A percentile compares a stretch with the other conserved stretches of the same genome.
These are phyloP conservation scores for Stemphylium beticola DNA, from an alignment of 2,329 filamentous ascomycete genomes.

Conservation along the genomic window DNA sequence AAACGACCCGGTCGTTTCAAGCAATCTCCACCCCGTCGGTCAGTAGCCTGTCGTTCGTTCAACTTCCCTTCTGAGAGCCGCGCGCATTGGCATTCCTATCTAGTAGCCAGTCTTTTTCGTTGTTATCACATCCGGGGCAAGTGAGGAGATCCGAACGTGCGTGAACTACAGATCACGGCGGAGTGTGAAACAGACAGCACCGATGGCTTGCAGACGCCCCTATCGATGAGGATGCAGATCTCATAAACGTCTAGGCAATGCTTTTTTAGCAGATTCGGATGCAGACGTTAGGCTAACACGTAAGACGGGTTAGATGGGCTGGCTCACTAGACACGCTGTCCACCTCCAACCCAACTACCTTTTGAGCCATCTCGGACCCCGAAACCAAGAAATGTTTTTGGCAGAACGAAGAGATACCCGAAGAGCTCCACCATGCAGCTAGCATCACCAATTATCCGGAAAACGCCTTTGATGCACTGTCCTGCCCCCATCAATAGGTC, in stretches of 20 bases:
- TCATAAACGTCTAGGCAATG: too few relatives aligned
- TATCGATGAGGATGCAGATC: too few relatives aligned
- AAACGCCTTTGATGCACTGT: too few relatives aligned
- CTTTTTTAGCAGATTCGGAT: too few relatives aligned
- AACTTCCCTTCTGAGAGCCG: background rate
- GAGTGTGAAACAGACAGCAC: background rate
- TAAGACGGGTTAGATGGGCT: background rate
- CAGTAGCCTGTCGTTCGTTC: background rate
- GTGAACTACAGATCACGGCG: background rate
- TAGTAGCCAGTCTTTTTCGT: background rate
- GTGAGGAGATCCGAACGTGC: slow-evolving; percentile 16
- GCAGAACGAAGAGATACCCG: background rate
- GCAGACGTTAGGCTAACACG: background rate
- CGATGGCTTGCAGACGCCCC: background rate
- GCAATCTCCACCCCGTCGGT: background rate
- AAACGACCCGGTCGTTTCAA: slow-evolving; percentile 6
- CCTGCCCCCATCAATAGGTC: too few relatives aligned
- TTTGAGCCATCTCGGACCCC: too few relatives aligned
- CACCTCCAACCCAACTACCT: too few relatives aligned
- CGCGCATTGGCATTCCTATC: background rate
- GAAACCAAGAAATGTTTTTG: too few relatives aligned
- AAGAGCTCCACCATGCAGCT: background rate
- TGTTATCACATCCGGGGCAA: background rate
- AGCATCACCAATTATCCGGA: too few relatives aligned
- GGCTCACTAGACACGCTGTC: background rate